Base-by-base conservation (phyloP, 768 basidiomycete species). In the Suillus discolor region DNA sequence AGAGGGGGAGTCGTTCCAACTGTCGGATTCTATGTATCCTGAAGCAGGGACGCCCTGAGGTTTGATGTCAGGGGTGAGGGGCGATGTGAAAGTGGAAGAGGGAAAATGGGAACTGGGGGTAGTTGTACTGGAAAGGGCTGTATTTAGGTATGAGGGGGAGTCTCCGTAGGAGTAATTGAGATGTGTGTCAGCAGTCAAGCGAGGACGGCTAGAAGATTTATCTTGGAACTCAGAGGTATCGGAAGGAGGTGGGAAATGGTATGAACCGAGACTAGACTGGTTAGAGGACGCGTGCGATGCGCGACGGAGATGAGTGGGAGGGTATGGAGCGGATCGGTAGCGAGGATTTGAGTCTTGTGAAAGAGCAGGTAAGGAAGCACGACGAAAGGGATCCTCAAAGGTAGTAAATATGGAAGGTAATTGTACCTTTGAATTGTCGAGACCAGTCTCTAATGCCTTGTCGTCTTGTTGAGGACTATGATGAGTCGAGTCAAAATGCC, bases 371-470 rank as follows among this genome's bases (percentile, higher is more conserved):
- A 92, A 81, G 3, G 90, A 90, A 4, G 87, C 80, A 54, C 90
- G 86, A 65, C 83, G 75, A 73, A 84, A 77, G 31, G 82, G 80
- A 73, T 89, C 89, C 74, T 88, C 87, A 67, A 91, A 88, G 38
- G 86, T 83, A 39, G 87, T 85, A 69, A 89, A 90, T 69, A 92
- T 90, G 71, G 90, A 89, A 20, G 90, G 91, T 20, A 92, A 82
- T 78, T 89, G 87, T 65, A 91, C 88, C 74, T 86, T 87, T 63
- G 79, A 71, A 63, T 83, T 80, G 64, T 84, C 83, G 71, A 71
- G 72, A 41, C 73, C 68, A n/a, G 80, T 65, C 65, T 84, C 83
- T 63, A 80, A 75, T 42, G 80, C 71, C 62, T 83, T 83, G 67
- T 83, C 78, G 4, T 79, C 75, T 39, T 73, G 69, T 66, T 73